Percentiles rank a stretch among this genome's conserved stretches.
phyloP scores from a whole-genome alignment of 768 basidiomycete genomes.

The Botryobasidium botryosum region DNA sequence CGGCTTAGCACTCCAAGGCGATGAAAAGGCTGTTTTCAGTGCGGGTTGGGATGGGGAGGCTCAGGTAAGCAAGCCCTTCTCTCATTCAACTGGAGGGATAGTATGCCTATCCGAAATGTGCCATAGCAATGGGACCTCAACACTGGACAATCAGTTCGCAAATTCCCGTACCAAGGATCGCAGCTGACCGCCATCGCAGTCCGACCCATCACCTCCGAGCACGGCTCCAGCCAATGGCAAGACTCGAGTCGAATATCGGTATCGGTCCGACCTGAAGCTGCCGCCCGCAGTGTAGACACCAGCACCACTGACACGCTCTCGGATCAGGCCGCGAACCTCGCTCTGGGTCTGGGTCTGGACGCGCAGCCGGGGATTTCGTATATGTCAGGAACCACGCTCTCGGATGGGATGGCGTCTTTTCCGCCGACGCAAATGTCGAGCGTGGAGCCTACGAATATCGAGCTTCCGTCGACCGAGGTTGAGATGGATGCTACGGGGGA shows the following conservation, averaged over 20 bases:
- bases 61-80: conserved; percentile 22
- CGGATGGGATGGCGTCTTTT: no score
- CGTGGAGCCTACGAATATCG: not conserved
- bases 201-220: no score
- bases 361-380: no score
- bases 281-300: no score
- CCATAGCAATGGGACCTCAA: conserved; percentile 95
- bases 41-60: conserved; percentile 92
- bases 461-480: conserved; percentile 1
- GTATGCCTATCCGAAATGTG: not conserved
- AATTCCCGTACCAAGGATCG: conserved; percentile 64
- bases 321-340: no score
- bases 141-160: conserved; percentile 61
- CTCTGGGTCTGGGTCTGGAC: no score
- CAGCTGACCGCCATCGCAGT: conserved; percentile 72
- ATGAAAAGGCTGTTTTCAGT: conserved; percentile 75
- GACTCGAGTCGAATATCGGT: no score
- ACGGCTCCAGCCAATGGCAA: no score
- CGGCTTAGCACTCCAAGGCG: conserved; percentile 59
- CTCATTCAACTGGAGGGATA: not conserved
- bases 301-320: no score
- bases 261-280: no score
- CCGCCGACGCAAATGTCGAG: no score
- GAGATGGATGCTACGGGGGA: conserved; percentile 32
- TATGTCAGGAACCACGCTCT: no score